These are phyloP conservation scores for Cladosporium sp. DNA, from an alignment of 2,329 filamentous ascomycete species.

Conservation along the genomic window DNA sequence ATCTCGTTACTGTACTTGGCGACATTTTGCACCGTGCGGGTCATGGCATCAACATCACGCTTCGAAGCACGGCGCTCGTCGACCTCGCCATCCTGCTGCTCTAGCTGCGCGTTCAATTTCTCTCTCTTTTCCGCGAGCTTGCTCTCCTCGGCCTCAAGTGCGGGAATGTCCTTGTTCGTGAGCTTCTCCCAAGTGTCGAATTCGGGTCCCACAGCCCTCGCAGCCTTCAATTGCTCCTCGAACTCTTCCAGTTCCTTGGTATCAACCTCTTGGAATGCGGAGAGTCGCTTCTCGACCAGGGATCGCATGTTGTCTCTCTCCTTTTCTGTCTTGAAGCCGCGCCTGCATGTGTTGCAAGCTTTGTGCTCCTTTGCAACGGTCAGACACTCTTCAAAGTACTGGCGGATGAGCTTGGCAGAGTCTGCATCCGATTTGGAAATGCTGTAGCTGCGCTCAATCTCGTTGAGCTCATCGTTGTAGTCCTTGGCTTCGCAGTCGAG, in stretches of 20 bases:
- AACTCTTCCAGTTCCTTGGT: constrained; percentile 64
- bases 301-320: constrained; percentile 66
- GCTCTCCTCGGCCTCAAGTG: constrained; percentile 64
- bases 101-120: constrained; percentile 46
- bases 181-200: constrained; percentile 77
- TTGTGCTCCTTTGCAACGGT: constrained; percentile 67
- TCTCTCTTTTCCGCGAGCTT: constrained; percentile 48
- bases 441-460: constrained; percentile 55
- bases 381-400: constrained; percentile 70
- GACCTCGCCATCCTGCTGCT: constrained; percentile 69
- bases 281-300: constrained; percentile 62
- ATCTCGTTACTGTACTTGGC: constrained; percentile 72
- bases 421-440: constrained; percentile 64
- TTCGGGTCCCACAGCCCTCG: constrained; percentile 64
- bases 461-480: constrained; percentile 55
- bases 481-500: constrained; percentile 53
- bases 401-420: constrained; percentile 55
- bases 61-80: constrained; percentile 64
- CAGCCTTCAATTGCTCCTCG: constrained; percentile 44
- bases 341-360: constrained; percentile 74
- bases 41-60: constrained; percentile 73
- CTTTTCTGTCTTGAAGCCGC: constrained; percentile 63
- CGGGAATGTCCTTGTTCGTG: constrained; percentile 68
- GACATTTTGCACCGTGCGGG: constrained; percentile 76
- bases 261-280: constrained; percentile 28